Evolutionary conservation across 768 basidiomycete species (phyloP).

Genomic region (Gelatoporia subvermispora): DNA sequence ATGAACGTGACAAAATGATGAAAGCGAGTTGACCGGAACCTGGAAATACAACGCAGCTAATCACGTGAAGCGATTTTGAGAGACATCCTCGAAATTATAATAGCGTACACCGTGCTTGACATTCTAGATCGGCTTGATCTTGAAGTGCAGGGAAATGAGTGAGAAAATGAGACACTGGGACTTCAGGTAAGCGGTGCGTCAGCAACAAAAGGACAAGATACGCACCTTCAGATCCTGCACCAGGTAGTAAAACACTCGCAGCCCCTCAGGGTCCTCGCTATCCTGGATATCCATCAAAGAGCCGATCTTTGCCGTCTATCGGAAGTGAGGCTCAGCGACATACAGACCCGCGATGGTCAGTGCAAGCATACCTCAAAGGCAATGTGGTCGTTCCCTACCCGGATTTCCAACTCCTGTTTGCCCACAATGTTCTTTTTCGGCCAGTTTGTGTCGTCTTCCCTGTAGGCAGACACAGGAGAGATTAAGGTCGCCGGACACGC

Average conservation of each 20-base stretch:
- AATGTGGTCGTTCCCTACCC: conserved; percentile 91
- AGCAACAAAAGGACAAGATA: background rate
- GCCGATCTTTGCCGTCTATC: conserved; percentile 97
- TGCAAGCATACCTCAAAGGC: conserved; percentile 77
- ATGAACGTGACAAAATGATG: no score
- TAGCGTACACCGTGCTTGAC: no score
- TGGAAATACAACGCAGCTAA: no score
- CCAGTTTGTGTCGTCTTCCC: conserved; percentile 98
- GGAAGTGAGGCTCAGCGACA: background rate
- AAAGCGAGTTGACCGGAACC: no score
- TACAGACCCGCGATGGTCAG: background rate
- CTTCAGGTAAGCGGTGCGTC: background rate
- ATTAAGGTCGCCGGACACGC: background rate
- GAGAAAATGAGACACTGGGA: conserved; percentile 94
- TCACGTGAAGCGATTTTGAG: no score
- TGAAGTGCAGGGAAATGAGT: conserved; percentile 97
- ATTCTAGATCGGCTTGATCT: conserved; percentile 95
- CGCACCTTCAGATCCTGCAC: conserved; percentile 94
- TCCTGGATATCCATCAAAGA: conserved; percentile 95
- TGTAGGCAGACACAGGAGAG: conserved; percentile 27
- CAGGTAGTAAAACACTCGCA: conserved; percentile 97
- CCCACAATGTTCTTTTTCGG: conserved; percentile 99
- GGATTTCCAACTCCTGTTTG: conserved; percentile 95
- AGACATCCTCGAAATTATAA: no score
- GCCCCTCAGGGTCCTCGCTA: conserved; percentile 94